phyloP scores from a whole-genome alignment of 306 rosid genomes.

The Rosa multiflora region DNA sequence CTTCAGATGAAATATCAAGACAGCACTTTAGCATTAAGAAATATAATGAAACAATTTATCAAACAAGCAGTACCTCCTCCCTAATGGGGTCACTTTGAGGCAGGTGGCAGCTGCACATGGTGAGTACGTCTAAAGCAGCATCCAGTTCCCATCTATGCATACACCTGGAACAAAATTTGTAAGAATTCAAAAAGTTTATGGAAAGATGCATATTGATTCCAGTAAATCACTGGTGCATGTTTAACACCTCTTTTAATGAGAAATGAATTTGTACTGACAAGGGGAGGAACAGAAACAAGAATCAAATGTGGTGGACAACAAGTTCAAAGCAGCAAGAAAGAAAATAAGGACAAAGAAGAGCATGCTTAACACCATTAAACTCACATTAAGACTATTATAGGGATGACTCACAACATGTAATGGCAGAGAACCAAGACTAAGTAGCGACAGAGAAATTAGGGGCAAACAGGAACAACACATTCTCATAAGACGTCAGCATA shows the following conservation, averaged over 20 bases:
- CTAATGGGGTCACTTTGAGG: slow-evolving; percentile 56
- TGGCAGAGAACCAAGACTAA: neutral
- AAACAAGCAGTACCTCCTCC: slow-evolving; percentile 56
- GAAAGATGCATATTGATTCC: slow-evolving; percentile 1
- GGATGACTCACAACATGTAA: neutral
- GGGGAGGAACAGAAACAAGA: neutral
- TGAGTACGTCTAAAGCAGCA: slow-evolving; percentile 95
- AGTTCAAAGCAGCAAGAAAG: neutral
- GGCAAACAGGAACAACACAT: neutral
- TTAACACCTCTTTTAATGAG: neutral
- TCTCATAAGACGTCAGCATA: neutral
- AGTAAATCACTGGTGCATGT: neutral
- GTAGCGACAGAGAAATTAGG: neutral
- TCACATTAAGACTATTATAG: neutral
- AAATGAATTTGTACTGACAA: neutral
- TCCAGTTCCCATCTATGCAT: slow-evolving; percentile 86
- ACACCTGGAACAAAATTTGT: slow-evolving; percentile 51
- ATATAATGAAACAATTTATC: slow-evolving; percentile 24
- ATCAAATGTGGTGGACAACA: neutral
- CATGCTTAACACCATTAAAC: neutral
- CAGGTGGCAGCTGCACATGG: slow-evolving; percentile 97
- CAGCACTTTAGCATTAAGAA: slow-evolving; percentile 12
- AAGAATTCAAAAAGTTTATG: slow-evolving; percentile 3
- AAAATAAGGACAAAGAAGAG: neutral
- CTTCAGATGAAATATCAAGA: slow-evolving; percentile 8